Evolutionary conservation across 1,284 basidiomycete species (phyloP).

Genomic region (Ustilago esculenta): DNA sequence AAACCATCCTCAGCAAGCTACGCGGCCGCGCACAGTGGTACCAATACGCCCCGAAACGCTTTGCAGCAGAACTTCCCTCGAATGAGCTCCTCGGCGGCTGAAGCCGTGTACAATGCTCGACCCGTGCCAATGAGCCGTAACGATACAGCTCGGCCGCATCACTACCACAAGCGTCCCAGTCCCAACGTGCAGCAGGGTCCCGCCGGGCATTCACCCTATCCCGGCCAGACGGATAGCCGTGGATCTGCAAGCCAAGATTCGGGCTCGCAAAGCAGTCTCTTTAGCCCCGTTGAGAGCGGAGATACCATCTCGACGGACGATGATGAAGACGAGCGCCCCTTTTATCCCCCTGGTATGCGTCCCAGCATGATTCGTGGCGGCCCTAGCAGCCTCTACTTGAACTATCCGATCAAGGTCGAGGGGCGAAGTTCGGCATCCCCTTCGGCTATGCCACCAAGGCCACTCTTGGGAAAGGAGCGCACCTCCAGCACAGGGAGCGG

Average conservation of each 20-base stretch:
- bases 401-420: constrained; percentile 28
- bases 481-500: constrained; percentile 33
- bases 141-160: constrained; percentile 44
- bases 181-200: constrained; percentile 32
- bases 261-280: constrained; percentile 44
- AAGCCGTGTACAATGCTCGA: constrained; percentile 17
- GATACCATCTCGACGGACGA: constrained; percentile 54
- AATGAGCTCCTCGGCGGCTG: constrained; percentile 16
- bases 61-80: constrained; percentile 23
- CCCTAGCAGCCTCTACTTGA: constrained; percentile 47
- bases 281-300: constrained; percentile 51
- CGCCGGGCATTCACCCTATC: constrained; percentile 23
- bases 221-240: constrained; percentile 22
- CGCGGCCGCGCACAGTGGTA: constrained; percentile 6
- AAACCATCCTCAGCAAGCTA: constrained; percentile 11
- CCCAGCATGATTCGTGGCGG: constrained; percentile 51
- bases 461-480: constrained; percentile 28
- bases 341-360: constrained; percentile 44
- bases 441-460: constrained; percentile 10
- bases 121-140: constrained; percentile 39
- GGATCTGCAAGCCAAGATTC: constrained; percentile 38
- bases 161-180: constrained; percentile 44
- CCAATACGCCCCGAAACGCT: constrained; percentile 17
- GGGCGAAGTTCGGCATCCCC: constrained; percentile 24
- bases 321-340: constrained; percentile 55